These are phyloP conservation scores for Mycena alexandri DNA, from an alignment of 768 basidiomycete genomes.

Conservation along the genomic window DNA sequence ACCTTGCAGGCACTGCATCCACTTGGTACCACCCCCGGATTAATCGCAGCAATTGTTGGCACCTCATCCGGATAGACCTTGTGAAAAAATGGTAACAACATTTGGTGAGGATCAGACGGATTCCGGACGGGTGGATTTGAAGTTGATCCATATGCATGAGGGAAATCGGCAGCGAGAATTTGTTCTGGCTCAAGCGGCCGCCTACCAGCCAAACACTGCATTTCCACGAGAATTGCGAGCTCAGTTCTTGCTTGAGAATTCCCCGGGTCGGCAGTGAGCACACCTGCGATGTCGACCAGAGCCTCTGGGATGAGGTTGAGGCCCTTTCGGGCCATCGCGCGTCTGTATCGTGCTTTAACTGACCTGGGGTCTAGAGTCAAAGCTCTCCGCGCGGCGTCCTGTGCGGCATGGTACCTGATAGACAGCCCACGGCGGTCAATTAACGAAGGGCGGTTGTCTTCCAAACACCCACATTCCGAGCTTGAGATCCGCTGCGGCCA, in stretches of 20 bases:
- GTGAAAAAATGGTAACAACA: background rate
- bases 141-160: conserved; percentile 6
- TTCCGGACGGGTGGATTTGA: background rate
- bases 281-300: conserved; percentile 1
- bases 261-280: conserved; percentile 5
- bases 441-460: background rate
- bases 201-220: background rate
- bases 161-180: background rate
- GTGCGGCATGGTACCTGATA: conserved; percentile 4
- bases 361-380: conserved; percentile 2
- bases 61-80: background rate
- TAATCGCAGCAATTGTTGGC: background rate
- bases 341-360: conserved; percentile 13
- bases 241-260: background rate
- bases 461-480: background rate
- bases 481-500: conserved; percentile 13
- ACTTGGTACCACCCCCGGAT: background rate
- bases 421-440: background rate
- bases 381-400: background rate
- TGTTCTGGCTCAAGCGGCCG: background rate
- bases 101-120: conserved; percentile 11
- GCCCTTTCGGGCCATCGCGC: conserved; percentile 12
- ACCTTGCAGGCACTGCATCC: conserved; percentile 1
- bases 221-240: conserved; percentile 6
- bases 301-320: conserved; percentile 11